Base-by-base conservation (phyloP, 257 asterid species). In the Cruciata laevipes region DNA sequence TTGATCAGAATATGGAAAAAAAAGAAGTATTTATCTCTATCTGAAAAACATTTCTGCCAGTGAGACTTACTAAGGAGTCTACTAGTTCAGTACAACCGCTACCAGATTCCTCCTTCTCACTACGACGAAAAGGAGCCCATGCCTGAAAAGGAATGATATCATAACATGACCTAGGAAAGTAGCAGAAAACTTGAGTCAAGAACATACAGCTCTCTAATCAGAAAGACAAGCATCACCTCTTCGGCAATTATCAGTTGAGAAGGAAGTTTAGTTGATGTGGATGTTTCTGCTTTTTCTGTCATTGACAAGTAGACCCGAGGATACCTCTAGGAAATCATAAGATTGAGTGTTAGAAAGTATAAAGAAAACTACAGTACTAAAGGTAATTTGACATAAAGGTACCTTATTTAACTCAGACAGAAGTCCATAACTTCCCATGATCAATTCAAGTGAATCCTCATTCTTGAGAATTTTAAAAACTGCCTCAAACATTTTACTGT, bases 401-500 rank as follows among this genome's bases (percentile, higher is more conserved):
- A 90, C 97, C 97, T 86, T 88, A 67, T 86, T 86, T 67, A 88
- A 75, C 63, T 86, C 96, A 60, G 68, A 57, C 40, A 93, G 90
- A 69, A 93, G 95, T 71, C 88, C 89, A 76, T 84, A 86, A 81
- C 96, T 93, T 73, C 74, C 90, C 69, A 84, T 70, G 37, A 85
- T 70, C 73, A 93, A 71, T 56, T 84, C 96, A 61, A 88, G 81
- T 10, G 97, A 85, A 69, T 81, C 85, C 31, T 78, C 97, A 66
- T 88, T 94, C 81, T 74, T 82, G 71, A 93, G 76, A 51, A 90
- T 86, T 75, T 76, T 82, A 63, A 90, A 88, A 33, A 93, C 76
- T 21, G 96, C 97, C 67, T 83, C 95, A 27, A 69, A 74, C 94
- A 93, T 86, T 76, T 81, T 84, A 33, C 99, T 89, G 85, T 70